A percentile compares a stretch with the other conserved stretches of the same genome.
These are phyloP conservation scores for Aspergillus sp. DNA, from an alignment of 2,329 filamentous ascomycete species.

Conservation along the genomic window DNA sequence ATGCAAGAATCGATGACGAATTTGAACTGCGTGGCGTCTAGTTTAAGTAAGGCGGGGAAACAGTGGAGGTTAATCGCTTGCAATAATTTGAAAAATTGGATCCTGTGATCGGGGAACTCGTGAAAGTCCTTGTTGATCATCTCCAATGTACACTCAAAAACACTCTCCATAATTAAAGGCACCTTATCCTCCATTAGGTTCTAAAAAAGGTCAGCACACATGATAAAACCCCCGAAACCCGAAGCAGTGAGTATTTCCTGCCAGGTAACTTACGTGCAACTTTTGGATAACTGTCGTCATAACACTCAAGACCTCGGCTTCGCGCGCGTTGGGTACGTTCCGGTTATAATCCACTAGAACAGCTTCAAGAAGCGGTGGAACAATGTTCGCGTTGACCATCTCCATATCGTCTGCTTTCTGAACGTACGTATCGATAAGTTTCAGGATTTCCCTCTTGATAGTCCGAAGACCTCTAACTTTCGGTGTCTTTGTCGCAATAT, in stretches of 20 bases:
- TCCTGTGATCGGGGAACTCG: conserved; percentile 95
- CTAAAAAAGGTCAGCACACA: conserved; percentile 49
- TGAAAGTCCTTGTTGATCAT: conserved; percentile 99
- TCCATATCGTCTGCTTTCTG: conserved; percentile 96
- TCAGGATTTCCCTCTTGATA: conserved; percentile 99
- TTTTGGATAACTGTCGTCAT: conserved; percentile 98
- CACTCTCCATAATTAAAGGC: conserved; percentile 94
- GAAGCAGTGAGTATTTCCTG: neutral
- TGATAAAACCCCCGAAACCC: neutral
- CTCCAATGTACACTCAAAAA: conserved; percentile 96
- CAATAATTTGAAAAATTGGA: conserved; percentile 98
- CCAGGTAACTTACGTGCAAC: conserved; percentile 71
- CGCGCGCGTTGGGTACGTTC: conserved; percentile 91
- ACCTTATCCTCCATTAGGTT: conserved; percentile 98
- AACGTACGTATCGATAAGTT: conserved; percentile 96
- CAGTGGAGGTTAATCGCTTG: conserved; percentile 96
- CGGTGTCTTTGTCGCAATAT: conserved; percentile 95
- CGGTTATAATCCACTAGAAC: conserved; percentile 95
- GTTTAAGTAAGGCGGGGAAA: conserved; percentile 89
- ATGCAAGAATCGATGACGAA: conserved; percentile 99
- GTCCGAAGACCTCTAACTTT: conserved; percentile 92
- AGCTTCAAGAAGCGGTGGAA: conserved; percentile 91
- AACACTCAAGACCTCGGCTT: conserved; percentile 93
- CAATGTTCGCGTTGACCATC: conserved; percentile 89
- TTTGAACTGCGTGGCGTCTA: conserved; percentile 97